Evolutionary conservation across 306 rosid species (phyloP).

Genomic region (Ormosia emarginata): DNA sequence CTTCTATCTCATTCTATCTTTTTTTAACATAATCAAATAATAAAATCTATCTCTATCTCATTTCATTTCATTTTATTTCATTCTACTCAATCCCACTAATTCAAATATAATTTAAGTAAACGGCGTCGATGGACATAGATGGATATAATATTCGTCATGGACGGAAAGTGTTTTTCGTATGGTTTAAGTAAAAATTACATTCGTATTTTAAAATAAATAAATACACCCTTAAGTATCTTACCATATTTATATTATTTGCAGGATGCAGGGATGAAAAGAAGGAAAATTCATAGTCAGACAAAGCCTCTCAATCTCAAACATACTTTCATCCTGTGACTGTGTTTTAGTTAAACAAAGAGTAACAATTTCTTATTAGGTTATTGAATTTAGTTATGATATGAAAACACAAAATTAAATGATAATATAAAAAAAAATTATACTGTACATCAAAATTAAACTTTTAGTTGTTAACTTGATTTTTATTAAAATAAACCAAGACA

Average conservation of each 20-base stretch:
- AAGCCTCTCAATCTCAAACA: not conserved
- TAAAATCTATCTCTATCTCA: too few relatives aligned
- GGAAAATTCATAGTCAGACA: not conserved
- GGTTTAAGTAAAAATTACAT: constrained; percentile 13
- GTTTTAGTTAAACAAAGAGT: not conserved
- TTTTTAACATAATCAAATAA: too few relatives aligned
- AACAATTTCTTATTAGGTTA: not conserved
- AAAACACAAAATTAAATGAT: too few relatives aligned
- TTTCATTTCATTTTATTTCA: too few relatives aligned
- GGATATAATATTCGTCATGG: not conserved
- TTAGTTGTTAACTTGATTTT: not conserved
- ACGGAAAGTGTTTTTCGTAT: not conserved
- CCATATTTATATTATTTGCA: not conserved
- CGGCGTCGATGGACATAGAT: not conserved
- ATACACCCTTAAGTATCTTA: not conserved
- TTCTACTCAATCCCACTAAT: too few relatives aligned
- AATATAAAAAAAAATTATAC: too few relatives aligned
- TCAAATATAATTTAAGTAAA: too few relatives aligned
- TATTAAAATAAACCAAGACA: not conserved
- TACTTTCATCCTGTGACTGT: not conserved
- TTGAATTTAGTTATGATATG: not conserved
- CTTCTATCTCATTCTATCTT: too few relatives aligned
- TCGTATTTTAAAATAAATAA: not conserved
- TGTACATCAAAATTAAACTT: too few relatives aligned
- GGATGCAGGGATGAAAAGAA: too few relatives aligned